Percentiles rank a stretch among this genome's conserved stretches.
phyloP scores from a whole-genome alignment of 2,329 filamentous ascomycete genomes.

The Venturia nashicola region DNA sequence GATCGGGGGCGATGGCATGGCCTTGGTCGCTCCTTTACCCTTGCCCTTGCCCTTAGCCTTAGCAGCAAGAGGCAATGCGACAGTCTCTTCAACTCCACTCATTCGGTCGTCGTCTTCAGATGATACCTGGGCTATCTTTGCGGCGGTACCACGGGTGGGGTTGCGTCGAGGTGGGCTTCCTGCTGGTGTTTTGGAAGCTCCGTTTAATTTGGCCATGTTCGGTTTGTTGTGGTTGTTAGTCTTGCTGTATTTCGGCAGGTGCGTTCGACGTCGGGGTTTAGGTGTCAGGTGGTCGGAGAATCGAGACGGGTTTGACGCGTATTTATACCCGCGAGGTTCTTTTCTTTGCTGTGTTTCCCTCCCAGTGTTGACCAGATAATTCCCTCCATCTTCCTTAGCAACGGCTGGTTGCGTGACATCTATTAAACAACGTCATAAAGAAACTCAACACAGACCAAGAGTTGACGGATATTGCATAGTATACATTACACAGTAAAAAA shows the following conservation, averaged over 20 bases:
- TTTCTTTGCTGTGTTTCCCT: neutral
- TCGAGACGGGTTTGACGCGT: neutral
- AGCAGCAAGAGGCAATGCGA: neutral
- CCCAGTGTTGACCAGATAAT: neutral
- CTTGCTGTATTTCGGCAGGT: neutral
- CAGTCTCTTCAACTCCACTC: neutral
- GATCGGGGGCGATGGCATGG: neutral
- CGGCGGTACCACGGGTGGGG: neutral
- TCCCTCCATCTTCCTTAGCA: neutral
- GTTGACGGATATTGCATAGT: neutral
- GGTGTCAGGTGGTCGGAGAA: neutral
- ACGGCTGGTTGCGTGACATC: neutral
- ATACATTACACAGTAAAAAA: neutral
- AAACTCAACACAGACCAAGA: neutral
- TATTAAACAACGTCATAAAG: neutral
- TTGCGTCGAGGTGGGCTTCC: neutral
- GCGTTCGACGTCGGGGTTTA: neutral
- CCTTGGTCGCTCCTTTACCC: neutral
- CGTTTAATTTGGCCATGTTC: neutral
- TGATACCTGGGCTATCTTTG: neutral
- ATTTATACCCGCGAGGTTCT: neutral
- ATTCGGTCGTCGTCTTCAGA: neutral
- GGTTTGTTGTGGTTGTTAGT: neutral
- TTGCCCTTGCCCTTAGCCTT: neutral
- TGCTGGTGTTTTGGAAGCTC: neutral